Evolutionary conservation across 208 protist species (phyloP), one percentile per base, ranked within the genome.

Genomic region (Chromosphaera perkinsii): DNA sequence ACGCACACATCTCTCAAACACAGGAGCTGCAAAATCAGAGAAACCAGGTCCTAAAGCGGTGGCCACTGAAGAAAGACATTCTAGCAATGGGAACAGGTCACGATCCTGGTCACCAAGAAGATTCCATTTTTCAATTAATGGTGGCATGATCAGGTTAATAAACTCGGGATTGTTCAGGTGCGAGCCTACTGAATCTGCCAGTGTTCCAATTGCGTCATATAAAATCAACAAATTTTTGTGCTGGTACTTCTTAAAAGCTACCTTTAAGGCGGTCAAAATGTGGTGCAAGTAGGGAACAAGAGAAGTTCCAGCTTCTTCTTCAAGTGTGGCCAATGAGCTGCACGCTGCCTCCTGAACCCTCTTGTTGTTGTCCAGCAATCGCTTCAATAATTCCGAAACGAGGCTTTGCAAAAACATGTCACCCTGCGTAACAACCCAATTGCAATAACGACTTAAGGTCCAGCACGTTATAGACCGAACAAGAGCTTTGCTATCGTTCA

Each of bases 381-480:
- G 27, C 49, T 10, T 55, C 3, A 66, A 32, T 20, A 66, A 31
- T 20, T 32, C 43, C 20, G 37, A 60, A 17, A 90, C 55, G 12
- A 89, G 55, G 27, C 66, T 63, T 17, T 65, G 33, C 31, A 88
- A 40, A 24, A 84, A 36, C n/a, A 1, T 42, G 12, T 27, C 32
- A 26, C 10, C 61, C 51, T 1, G 24, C 7, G 31, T 76, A 0
- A 72, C 48, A 24, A 90, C 79, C 80, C 80, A 90, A 27, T 66
- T 22, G 2, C 68, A 36, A 69, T 88, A 90, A 3, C 86, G 48
- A 47, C 64, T 76, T 5, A 90, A 60, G 5, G 86, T 87, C 86
- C 86, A 90, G 70, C 86, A 90, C 3, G 84, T 83, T 27, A 90
- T 90, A 42, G 66, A 77, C 12, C 84, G 36, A 4, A 89, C 62